Conservation (phyloP, 768 basidiomycete genomes). For the Mycena haematopus region DNA sequence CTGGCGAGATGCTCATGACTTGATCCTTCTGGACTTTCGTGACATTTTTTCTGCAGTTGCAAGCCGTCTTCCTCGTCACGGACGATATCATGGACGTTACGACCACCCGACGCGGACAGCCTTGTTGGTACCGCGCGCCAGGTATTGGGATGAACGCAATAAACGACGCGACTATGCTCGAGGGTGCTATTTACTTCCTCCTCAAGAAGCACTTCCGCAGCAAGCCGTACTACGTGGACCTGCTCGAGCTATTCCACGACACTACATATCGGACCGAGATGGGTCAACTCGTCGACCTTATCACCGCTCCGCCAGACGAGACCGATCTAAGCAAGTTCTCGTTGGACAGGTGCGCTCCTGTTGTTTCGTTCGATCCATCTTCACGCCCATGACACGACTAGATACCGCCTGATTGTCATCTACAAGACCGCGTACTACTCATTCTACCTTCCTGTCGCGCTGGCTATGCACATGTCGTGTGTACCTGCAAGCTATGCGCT, state of each 20-base stretch:
- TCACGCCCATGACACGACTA: constrained; percentile 35
- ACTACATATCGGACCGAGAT: constrained; percentile 92
- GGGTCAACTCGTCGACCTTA: constrained; percentile 94
- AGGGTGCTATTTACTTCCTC: constrained; percentile 89
- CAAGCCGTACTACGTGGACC: constrained; percentile 83
- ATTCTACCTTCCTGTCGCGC: constrained; percentile 97
- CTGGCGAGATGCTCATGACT: constrained; percentile 62
- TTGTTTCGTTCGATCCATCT: background rate
- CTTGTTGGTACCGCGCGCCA: constrained; percentile 86
- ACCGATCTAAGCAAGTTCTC: constrained; percentile 92
- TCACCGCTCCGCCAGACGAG: constrained; percentile 90
- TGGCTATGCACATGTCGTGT: constrained; percentile 82
- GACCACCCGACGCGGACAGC: constrained; percentile 91
- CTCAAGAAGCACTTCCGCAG: constrained; percentile 85
- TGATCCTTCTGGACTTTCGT: background rate
- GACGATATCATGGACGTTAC: constrained; percentile 98
- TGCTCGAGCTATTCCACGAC: constrained; percentile 93
- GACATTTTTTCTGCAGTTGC: constrained; percentile 61
- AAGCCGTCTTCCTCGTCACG: constrained; percentile 96
- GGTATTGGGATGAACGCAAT: constrained; percentile 84
- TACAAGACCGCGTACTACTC: constrained; percentile 99
- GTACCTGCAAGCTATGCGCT: constrained; percentile 59
- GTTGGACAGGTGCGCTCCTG: constrained; percentile 66
- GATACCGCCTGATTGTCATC: constrained; percentile 90
- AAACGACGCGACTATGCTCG: constrained; percentile 97